Conservation (phyloP, 1,284 basidiomycete genomes). For the Moesziomyces sp. region DNA sequence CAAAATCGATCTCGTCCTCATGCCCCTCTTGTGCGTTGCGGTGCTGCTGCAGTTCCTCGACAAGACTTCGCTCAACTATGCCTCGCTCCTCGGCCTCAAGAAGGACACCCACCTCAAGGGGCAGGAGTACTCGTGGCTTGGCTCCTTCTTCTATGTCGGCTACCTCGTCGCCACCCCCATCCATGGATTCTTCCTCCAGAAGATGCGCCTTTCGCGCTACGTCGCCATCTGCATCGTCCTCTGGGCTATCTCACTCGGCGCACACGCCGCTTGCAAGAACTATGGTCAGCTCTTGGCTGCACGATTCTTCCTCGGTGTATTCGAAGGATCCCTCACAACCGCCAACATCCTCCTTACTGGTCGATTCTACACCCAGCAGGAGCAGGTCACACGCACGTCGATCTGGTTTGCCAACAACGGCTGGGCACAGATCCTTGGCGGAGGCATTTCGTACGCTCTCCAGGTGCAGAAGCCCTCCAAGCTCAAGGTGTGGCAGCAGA, state of each 20-base stretch:
- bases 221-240: constrained; percentile 55
- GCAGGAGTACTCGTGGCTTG: constrained; percentile 61
- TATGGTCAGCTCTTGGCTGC: constrained; percentile 54
- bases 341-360: constrained; percentile 58
- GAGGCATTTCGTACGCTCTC: constrained; percentile 56
- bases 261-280: constrained; percentile 57
- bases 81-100: constrained; percentile 58
- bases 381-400: constrained; percentile 50
- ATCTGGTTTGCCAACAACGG: constrained; percentile 62
- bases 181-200: constrained; percentile 42
- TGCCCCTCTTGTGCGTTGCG: constrained; percentile 59
- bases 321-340: constrained; percentile 58
- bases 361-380: constrained; percentile 53
- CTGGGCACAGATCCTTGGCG: constrained; percentile 59
- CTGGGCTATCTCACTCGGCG: constrained; percentile 69
- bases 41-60: constrained; percentile 62
- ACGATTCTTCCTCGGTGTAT: constrained; percentile 64
- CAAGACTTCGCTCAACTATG: constrained; percentile 61
- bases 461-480: constrained; percentile 33
- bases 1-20: constrained; percentile 62
- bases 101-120: constrained; percentile 54
- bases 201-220: constrained; percentile 61
- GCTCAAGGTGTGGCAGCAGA: constrained; percentile 56
- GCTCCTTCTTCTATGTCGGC: constrained; percentile 62
- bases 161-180: constrained; percentile 51